Base-by-base conservation (phyloP, 352 stramenopile genomes). In the Globisporangium canariense region DNA sequence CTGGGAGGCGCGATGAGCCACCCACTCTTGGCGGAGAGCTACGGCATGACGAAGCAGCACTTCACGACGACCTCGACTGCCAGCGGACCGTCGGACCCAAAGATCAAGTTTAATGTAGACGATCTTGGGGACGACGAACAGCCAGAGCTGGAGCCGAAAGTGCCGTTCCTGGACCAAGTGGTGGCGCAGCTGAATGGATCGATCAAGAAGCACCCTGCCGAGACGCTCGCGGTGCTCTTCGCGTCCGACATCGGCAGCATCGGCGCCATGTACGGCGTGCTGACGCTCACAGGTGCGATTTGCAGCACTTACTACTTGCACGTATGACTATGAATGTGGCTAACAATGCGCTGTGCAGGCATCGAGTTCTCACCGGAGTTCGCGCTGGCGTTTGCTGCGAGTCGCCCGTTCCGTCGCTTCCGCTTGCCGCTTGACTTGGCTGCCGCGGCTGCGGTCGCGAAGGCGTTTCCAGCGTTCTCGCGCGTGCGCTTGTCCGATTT, bases 331-430 rank as follows among this genome's bases (percentile, higher is more conserved):
- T 54, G 4, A 18, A 20, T 59, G 10, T 36, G 3, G 11, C 18
- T 25, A 10, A 16, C 51, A 18, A 43, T 11, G 25, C 18, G 10
- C 28, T 32, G 25, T 55, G 10, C 40, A 84, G 79, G 81, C 8
- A 67, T 90, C 36, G 69, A 83, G 54, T 92, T 96, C 62, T 94
- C 87, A 32, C 83, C 88, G 8, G 88, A 96, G 58, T 96, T 95
- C 59, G 88, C 88, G 7, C 56, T 96, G 22, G 88, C 88, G 14
- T 96, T 94, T 58, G 87, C 85, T 14, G 83, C 82, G 34, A 94
- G 86, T 62, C 81, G 88, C 32, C 88, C 88, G 11, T 90, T 96
- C 65, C 88, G 88, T 3, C 84, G 87, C 45, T 69, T 95, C 32
- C 83, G 88, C 4, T 67, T 96, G 54, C 88, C 88, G 38, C 64